A percentile compares a stretch with the other conserved stretches of the same genome.
Conservation (phyloP, 495 filamentous ascomycete species). For the Cercophora sp. region DNA sequence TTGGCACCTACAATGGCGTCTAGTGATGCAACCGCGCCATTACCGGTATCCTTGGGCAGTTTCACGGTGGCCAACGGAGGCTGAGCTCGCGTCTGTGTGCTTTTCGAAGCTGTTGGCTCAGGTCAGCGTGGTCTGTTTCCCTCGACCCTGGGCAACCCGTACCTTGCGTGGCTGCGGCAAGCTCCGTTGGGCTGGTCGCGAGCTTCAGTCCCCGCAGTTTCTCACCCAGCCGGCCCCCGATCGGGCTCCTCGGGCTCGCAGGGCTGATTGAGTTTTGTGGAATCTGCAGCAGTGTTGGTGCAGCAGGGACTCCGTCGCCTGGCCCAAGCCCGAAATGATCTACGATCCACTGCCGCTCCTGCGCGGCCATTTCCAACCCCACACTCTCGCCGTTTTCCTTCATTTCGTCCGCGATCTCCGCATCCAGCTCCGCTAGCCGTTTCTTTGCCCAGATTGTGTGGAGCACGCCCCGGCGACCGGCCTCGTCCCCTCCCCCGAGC, state of each 20-base stretch:
- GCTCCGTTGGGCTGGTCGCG: slow-evolving; percentile 62
- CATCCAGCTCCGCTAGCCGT: slow-evolving; percentile 64
- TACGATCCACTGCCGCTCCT: slow-evolving; percentile 79
- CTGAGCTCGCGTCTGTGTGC: slow-evolving; percentile 14
- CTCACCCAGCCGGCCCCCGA: slow-evolving; percentile 64
- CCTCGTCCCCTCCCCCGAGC: slow-evolving; percentile 58
- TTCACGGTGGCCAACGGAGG: not conserved
- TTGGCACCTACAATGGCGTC: slow-evolving; percentile 43
- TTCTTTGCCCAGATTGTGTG: slow-evolving; percentile 83
- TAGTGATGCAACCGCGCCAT: slow-evolving; percentile 37
- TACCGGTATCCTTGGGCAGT: slow-evolving; percentile 3
- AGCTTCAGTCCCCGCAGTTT: slow-evolving; percentile 73
- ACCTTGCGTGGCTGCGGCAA: slow-evolving; percentile 48
- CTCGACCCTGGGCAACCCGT: slow-evolving; percentile 10
- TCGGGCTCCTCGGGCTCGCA: slow-evolving; percentile 56
- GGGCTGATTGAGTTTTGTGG: slow-evolving; percentile 27
- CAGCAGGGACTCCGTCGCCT: slow-evolving; percentile 21
- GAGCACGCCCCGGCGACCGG: slow-evolving; percentile 72
- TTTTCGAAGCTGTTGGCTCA: slow-evolving; percentile 22
- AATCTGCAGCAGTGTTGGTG: slow-evolving; percentile 26
- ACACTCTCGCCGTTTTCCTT: slow-evolving; percentile 68
- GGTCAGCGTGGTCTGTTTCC: not conserved
- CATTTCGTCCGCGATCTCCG: slow-evolving; percentile 63
- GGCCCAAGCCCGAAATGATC: slow-evolving; percentile 64
- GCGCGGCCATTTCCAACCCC: slow-evolving; percentile 72